Conservation (phyloP, 768 basidiomycete species). For the Sarcodon sp. region DNA sequence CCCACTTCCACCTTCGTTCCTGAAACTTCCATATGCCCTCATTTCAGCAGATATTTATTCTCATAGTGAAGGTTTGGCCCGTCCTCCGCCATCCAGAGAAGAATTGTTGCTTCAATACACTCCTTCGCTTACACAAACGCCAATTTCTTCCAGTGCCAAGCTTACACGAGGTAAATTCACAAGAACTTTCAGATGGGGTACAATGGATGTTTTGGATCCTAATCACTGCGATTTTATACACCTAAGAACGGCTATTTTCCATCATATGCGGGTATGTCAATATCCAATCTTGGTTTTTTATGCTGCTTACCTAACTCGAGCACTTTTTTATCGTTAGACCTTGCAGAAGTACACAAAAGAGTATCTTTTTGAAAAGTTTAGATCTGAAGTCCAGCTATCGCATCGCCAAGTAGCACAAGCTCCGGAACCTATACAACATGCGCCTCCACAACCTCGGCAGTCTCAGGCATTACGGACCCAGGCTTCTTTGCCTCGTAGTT, state of each 20-base stretch:
- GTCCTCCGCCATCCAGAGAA: conserved; percentile 45
- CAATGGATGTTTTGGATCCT: conserved; percentile 66
- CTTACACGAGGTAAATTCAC: conserved; percentile 50
- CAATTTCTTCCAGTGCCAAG: conserved; percentile 17
- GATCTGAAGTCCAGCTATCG: conserved; percentile 40
- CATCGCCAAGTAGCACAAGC: conserved; percentile 16
- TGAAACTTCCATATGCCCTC: conserved; percentile 73
- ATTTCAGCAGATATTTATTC: conserved; percentile 77
- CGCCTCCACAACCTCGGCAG: no score
- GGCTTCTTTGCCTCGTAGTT: background rate
- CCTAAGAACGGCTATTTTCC: conserved; percentile 70
- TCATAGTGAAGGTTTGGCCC: conserved; percentile 67
- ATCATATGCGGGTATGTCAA: conserved; percentile 71
- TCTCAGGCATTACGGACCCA: background rate
- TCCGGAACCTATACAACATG: no score
- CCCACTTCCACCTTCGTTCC: conserved; percentile 43
- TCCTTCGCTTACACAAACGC: conserved; percentile 20
- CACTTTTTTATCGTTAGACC: conserved; percentile 32
- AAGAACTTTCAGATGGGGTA: conserved; percentile 76
- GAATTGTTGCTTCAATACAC: conserved; percentile 68
- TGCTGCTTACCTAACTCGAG: conserved; percentile 2
- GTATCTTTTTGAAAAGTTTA: conserved; percentile 73
- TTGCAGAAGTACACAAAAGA: conserved; percentile 78
- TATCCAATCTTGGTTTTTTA: conserved; percentile 6
- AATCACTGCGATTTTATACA: conserved; percentile 71